Percentiles rank a stretch among this genome's conserved stretches.
phyloP scores from a whole-genome alignment of 2,329 filamentous ascomycete species.

The Alternaria ethzedia region DNA sequence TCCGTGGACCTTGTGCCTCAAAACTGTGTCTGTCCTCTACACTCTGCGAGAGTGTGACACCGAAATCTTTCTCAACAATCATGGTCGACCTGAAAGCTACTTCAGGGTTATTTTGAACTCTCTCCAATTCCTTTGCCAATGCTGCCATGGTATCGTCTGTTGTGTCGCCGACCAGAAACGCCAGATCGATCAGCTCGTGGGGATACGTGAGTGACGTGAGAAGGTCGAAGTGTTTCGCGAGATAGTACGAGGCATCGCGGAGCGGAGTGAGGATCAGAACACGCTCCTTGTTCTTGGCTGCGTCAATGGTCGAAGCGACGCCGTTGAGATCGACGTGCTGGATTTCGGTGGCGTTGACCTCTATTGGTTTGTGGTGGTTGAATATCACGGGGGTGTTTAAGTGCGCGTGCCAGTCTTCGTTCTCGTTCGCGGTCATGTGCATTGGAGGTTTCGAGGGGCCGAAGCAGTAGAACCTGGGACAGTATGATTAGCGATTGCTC shows the following conservation, averaged over 20 bases:
- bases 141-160: conserved; percentile 90
- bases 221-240: conserved; percentile 92
- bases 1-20: conserved; percentile 83
- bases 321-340: conserved; percentile 82
- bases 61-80: conserved; percentile 92
- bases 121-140: conserved; percentile 81
- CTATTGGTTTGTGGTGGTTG: conserved; percentile 89
- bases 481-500: conserved; percentile 27
- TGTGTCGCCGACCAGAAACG: conserved; percentile 91
- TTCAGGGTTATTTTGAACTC: conserved; percentile 80
- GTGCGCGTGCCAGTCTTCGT: conserved; percentile 86
- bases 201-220: conserved; percentile 90
- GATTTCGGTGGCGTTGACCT: conserved; percentile 82
- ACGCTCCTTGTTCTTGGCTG: conserved; percentile 79
- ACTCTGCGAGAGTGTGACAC: conserved; percentile 73
- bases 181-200: conserved; percentile 92
- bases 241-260: conserved; percentile 82
- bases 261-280: conserved; percentile 92
- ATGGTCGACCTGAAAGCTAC: conserved; percentile 84
- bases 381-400: conserved; percentile 92
- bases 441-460: conserved; percentile 94
- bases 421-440: conserved; percentile 91
- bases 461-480: conserved; percentile 90
- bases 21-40: conserved; percentile 87
- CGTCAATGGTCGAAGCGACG: conserved; percentile 80